These are phyloP conservation scores for Drechslerella stenobrocha DNA, from an alignment of 2,329 filamentous ascomycete species.

Conservation along the genomic window DNA sequence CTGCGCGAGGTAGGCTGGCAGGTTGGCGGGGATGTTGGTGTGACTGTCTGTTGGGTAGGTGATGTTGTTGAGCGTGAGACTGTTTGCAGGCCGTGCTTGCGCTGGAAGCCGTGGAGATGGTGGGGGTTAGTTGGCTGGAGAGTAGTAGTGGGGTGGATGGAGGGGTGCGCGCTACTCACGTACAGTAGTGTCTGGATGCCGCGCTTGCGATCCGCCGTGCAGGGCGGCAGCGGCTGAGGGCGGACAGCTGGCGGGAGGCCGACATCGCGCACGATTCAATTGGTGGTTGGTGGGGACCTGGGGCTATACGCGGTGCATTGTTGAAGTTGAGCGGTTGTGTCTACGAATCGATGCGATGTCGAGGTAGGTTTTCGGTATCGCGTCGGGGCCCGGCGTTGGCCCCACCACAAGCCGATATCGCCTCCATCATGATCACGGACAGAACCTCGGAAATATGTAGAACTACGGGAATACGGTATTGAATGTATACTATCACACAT, in stretches of 20 bases:
- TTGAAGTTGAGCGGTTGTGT: too few relatives aligned
- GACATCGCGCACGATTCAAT: constrained; percentile 26
- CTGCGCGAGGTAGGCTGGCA: constrained; percentile 73
- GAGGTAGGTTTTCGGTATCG: too few relatives aligned
- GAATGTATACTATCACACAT: too few relatives aligned
- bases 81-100: too few relatives aligned
- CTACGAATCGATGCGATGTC: too few relatives aligned
- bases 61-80: constrained; percentile 65
- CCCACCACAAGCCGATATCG: too few relatives aligned
- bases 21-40: constrained; percentile 80
- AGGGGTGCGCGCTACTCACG: constrained; percentile 51
- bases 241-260: constrained; percentile 30
- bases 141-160: constrained; percentile 24
- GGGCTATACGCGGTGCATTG: too few relatives aligned
- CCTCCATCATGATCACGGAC: too few relatives aligned
- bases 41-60: constrained; percentile 72
- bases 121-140: constrained; percentile 34
- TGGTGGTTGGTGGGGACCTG: background rate
- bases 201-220: constrained; percentile 11
- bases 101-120: too few relatives aligned
- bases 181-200: constrained; percentile 49
- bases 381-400: too few relatives aligned
- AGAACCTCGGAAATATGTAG: too few relatives aligned
- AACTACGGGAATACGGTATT: too few relatives aligned
- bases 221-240: constrained; percentile 12